Conservation (phyloP, 2,329 filamentous ascomycete genomes). For the Epichloe sibirici region DNA sequence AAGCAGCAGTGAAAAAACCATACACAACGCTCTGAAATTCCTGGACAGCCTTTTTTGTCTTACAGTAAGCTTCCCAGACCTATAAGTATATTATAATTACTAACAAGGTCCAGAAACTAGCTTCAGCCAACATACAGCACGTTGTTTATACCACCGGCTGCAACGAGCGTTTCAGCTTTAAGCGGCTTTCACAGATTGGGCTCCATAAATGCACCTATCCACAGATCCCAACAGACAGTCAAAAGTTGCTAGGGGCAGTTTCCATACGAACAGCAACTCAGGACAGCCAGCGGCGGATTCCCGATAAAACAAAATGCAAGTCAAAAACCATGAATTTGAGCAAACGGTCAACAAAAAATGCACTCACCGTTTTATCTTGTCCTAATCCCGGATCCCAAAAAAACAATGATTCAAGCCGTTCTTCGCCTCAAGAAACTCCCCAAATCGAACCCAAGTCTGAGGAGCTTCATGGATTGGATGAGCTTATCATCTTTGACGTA, state of each 20-base stretch:
- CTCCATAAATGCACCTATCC: conserved; percentile 15
- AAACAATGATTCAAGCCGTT: neutral
- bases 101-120: conserved; percentile 7
- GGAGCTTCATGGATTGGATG: conserved; percentile 1
- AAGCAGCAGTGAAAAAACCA: neutral
- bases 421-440: conserved; percentile 1
- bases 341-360: neutral
- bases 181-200: conserved; percentile 16
- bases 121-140: conserved; percentile 9
- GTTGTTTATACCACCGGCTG: conserved; percentile 12
- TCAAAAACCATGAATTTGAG: neutral
- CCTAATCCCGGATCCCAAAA: neutral
- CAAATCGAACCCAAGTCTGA: neutral
- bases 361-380: neutral
- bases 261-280: neutral
- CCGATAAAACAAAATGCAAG: conserved; percentile 8
- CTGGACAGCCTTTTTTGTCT: conserved; percentile 11
- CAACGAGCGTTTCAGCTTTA: conserved; percentile 10
- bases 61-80: conserved; percentile 2
- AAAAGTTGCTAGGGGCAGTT: conserved; percentile 8
- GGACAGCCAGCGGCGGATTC: conserved; percentile 3
- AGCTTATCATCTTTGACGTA: neutral
- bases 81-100: neutral
- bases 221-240: neutral
- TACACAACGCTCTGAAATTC: conserved; percentile 7